Conservation (phyloP, 495 filamentous ascomycete species). For the Pyronema domesticum region DNA sequence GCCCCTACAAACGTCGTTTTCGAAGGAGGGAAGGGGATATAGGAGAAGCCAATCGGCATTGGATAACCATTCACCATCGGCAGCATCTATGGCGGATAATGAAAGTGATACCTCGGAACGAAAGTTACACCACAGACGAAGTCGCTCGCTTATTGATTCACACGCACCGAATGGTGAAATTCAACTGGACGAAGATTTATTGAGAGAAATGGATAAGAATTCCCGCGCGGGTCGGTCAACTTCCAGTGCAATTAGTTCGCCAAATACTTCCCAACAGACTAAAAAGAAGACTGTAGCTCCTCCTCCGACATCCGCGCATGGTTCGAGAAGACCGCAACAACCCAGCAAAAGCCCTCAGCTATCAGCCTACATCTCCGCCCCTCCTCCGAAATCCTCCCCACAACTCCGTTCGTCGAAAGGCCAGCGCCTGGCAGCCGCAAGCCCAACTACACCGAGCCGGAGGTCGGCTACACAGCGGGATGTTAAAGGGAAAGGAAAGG, state of each 20-base stretch:
- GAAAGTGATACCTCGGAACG: slow-evolving; percentile 11
- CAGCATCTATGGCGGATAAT: slow-evolving; percentile 22
- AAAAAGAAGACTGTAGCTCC: not conserved
- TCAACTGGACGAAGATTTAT: slow-evolving; percentile 12
- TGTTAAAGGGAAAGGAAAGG: slow-evolving; percentile 13
- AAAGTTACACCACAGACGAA: slow-evolving; percentile 31
- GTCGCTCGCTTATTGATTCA: slow-evolving; percentile 25
- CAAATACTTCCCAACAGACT: not conserved
- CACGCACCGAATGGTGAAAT: slow-evolving; percentile 29
- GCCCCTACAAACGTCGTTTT: slow-evolving; percentile 19
- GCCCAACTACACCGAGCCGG: slow-evolving; percentile 8
- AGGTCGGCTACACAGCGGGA: slow-evolving; percentile 16
- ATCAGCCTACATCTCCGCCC: slow-evolving; percentile 48
- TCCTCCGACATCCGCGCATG: slow-evolving; percentile 18
- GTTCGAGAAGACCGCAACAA: slow-evolving; percentile 20
- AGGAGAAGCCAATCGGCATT: slow-evolving; percentile 20
- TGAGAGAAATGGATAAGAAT: slow-evolving; percentile 1
- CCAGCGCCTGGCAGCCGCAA: slow-evolving; percentile 8
- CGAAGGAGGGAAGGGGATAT: slow-evolving; percentile 10
- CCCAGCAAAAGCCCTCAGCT: slow-evolving; percentile 33
- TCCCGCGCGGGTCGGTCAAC: slow-evolving; percentile 5
- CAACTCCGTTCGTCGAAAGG: slow-evolving; percentile 20
- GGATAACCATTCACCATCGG: slow-evolving; percentile 22
- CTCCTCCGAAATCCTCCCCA: slow-evolving; percentile 40
- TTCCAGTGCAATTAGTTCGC: not conserved